Evolutionary conservation across 2,329 filamentous ascomycete species (phyloP).

Genomic region (Phoma sp.): DNA sequence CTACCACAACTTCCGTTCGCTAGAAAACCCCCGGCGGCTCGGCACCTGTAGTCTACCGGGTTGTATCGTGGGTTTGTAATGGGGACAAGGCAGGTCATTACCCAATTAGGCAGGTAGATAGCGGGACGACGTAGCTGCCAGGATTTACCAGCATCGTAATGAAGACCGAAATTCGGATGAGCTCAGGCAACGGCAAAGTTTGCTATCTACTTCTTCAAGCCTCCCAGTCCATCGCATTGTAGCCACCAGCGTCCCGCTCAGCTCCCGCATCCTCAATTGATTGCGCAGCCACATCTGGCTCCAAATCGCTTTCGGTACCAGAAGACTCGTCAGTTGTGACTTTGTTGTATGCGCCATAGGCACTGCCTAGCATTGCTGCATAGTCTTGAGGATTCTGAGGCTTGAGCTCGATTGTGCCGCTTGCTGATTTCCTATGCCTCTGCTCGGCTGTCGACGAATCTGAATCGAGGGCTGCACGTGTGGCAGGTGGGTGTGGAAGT

Average conservation of each 20-base stretch:
- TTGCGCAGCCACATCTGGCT: conserved; percentile 12
- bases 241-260: neutral
- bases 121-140: conserved; percentile 14
- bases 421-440: conserved; percentile 2
- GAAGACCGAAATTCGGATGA: conserved; percentile 1
- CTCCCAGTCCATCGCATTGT: conserved; percentile 16
- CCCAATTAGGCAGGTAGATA: conserved; percentile 37
- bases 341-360: neutral
- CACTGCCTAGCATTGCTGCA: conserved; percentile 27
- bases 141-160: conserved; percentile 4
- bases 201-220: conserved; percentile 50
- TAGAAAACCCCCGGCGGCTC: conserved; percentile 26
- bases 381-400: conserved; percentile 29
- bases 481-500: neutral
- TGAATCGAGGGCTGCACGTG: neutral
- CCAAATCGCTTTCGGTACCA: conserved; percentile 3
- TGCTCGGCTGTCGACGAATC: conserved; percentile 1
- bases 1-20: conserved; percentile 4
- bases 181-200: neutral
- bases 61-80: conserved; percentile 18
- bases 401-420: conserved; percentile 24
- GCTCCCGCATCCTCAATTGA: conserved; percentile 3
- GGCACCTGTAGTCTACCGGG: conserved; percentile 28
- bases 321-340: neutral
- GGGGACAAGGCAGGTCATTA: conserved; percentile 32